Evolutionary conservation across 176 grass and related monocot species (phyloP).

Genomic region (Triticum urartu): DNA sequence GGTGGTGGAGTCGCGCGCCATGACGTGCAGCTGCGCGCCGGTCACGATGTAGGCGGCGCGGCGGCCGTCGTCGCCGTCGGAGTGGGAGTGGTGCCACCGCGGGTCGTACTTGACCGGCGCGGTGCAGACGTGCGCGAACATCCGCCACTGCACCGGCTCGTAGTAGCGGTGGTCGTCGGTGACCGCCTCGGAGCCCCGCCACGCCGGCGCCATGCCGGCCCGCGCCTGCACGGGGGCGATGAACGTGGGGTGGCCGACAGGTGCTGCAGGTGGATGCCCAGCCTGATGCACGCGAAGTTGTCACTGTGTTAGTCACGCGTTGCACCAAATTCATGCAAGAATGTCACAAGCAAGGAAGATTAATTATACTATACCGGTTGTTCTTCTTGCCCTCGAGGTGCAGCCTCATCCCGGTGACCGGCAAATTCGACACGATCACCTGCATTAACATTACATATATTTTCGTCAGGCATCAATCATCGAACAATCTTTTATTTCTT

Average conservation of each 20-base stretch:
- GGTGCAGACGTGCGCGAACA: slow-evolving; percentile 70
- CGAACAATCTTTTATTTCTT: too few species aligned
- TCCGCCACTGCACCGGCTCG: slow-evolving; percentile 66
- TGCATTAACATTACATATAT: slow-evolving; percentile 23
- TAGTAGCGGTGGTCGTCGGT: slow-evolving; percentile 56
- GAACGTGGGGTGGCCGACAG: slow-evolving; percentile 59
- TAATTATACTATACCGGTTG: slow-evolving; percentile 25
- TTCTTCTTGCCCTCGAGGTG: slow-evolving; percentile 81
- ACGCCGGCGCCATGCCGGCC: slow-evolving; percentile 27
- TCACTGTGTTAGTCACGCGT: neutral
- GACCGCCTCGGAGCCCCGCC: slow-evolving; percentile 53
- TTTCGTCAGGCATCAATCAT: neutral
- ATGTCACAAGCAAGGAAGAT: neutral
- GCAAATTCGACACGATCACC: slow-evolving; percentile 52
- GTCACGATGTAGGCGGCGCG: slow-evolving; percentile 49
- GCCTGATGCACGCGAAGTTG: slow-evolving; percentile 21
- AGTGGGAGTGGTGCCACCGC: slow-evolving; percentile 25
- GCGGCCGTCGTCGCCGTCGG: neutral
- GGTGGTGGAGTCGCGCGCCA: slow-evolving; percentile 25
- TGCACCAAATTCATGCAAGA: neutral
- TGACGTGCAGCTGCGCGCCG: slow-evolving; percentile 67
- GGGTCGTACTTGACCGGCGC: slow-evolving; percentile 62
- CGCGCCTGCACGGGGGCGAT: slow-evolving; percentile 16
- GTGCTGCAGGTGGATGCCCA: slow-evolving; percentile 81
- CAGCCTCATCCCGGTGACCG: slow-evolving; percentile 73